phyloP scores from a whole-genome alignment of 768 basidiomycete genomes.

The Auricularia heimuer region DNA sequence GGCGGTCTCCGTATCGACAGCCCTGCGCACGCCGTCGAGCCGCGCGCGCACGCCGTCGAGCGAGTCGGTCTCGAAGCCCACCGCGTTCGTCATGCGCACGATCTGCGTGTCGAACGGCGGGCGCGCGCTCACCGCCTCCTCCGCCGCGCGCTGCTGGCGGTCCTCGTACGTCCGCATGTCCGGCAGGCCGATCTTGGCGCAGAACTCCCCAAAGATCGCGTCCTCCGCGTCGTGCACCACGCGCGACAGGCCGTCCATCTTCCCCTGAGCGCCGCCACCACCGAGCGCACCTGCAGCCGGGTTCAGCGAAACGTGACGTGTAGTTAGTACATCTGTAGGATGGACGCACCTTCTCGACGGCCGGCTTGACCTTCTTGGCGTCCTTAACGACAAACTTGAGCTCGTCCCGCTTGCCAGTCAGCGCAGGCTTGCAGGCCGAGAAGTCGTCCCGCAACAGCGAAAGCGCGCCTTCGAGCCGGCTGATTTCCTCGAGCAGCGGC shows the following conservation, averaged over 20 bases:
- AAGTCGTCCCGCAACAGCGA: constrained; percentile 74
- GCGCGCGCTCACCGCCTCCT: constrained; percentile 78
- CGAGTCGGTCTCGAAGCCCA: too few species aligned
- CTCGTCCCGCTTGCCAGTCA: constrained; percentile 75
- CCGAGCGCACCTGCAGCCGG: constrained; percentile 8
- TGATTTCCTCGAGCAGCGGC: constrained; percentile 61
- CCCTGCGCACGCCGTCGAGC: too few species aligned
- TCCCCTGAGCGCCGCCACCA: constrained; percentile 41
- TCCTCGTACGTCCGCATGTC: constrained; percentile 93
- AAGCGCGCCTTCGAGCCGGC: constrained; percentile 67
- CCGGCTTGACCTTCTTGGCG: constrained; percentile 53
- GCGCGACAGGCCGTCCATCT: constrained; percentile 44
- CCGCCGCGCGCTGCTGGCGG: constrained; percentile 76
- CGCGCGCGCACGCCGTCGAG: too few species aligned
- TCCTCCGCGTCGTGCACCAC: constrained; percentile 74
- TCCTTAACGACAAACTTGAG: constrained; percentile 71
- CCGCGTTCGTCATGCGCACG: too few species aligned
- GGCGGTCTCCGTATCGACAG: too few species aligned
- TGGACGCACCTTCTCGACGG: constrained; percentile 52
- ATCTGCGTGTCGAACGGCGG: constrained; percentile 78
- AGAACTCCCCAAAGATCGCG: constrained; percentile 67
- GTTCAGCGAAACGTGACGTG: background rate
- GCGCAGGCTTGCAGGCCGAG: constrained; percentile 60
- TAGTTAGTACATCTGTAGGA: background rate
- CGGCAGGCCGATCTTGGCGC: constrained; percentile 61